phyloP scores from a whole-genome alignment of 495 filamentous ascomycete species.

The Parmelia sp. region DNA sequence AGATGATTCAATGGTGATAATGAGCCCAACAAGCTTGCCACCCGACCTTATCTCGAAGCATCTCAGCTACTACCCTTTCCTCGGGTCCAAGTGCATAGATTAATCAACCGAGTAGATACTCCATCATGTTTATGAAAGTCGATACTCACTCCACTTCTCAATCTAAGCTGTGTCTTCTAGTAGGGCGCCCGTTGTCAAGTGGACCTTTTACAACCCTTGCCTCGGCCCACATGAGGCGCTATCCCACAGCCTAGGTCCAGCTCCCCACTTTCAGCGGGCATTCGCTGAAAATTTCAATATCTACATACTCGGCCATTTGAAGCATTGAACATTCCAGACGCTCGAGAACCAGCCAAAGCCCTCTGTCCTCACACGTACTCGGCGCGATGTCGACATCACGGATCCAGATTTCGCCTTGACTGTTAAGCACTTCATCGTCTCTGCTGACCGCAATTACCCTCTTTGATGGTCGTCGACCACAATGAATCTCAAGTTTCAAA shows the following conservation, averaged over 20 bases:
- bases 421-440: constrained; percentile 62
- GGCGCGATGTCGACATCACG: constrained; percentile 66
- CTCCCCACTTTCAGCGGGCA: constrained; percentile 55
- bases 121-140: background rate
- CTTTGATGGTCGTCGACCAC: constrained; percentile 62
- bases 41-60: background rate
- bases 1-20: background rate
- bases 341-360: constrained; percentile 75
- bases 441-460: constrained; percentile 52
- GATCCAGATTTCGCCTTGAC: constrained; percentile 60
- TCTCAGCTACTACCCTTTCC: background rate
- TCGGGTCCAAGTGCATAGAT: background rate
- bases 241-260: constrained; percentile 30
- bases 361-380: constrained; percentile 38
- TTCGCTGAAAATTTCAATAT: constrained; percentile 66
- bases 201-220: background rate
- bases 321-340: constrained; percentile 51
- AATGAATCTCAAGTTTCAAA: constrained; percentile 58
- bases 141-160: background rate
- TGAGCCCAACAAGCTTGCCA: background rate
- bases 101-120: background rate
- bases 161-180: background rate
- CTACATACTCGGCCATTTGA: constrained; percentile 49
- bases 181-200: background rate
- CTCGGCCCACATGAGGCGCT: background rate